phyloP scores from a whole-genome alignment of 345 rosid species.

The Clarkia xantiana region DNA sequence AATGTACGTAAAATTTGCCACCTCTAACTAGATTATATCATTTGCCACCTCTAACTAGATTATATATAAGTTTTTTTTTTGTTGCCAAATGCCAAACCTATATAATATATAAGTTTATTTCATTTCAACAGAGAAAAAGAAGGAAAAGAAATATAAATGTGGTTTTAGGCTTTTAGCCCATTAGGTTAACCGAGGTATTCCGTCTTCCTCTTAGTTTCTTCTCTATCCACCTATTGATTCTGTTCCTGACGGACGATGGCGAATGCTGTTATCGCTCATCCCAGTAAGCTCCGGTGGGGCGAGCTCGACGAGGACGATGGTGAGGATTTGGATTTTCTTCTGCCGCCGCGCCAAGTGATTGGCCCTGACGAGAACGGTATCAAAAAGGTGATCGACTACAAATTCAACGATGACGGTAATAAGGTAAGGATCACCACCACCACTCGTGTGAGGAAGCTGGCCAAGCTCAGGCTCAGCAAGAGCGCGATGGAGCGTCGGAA shows the following conservation, averaged over 20 bases:
- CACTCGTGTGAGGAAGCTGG: constrained; percentile 45
- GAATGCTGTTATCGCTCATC: constrained; percentile 5
- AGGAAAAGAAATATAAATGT: too few relatives aligned
- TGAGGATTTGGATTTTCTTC: constrained; percentile 49
- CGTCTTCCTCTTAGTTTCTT: too few relatives aligned
- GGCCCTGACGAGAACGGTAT: constrained; percentile 78
- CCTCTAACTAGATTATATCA: too few relatives aligned
- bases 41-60: too few relatives aligned
- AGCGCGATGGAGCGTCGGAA: constrained; percentile 45
- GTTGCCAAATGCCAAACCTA: too few relatives aligned
- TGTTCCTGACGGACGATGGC: constrained; percentile 2
- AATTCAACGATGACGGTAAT: constrained; percentile 52
- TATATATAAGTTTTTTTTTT: too few relatives aligned
- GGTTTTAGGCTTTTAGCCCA: too few relatives aligned
- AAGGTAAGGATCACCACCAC: constrained; percentile 58
- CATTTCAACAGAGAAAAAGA: too few relatives aligned
- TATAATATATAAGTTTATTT: too few relatives aligned
- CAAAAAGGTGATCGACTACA: constrained; percentile 56
- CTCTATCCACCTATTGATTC: too few relatives aligned
- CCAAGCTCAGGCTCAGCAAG: constrained; percentile 41
- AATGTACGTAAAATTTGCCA: too few relatives aligned
- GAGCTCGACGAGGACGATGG: constrained; percentile 62
- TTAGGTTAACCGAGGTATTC: too few relatives aligned
- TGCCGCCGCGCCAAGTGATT: constrained; percentile 57
- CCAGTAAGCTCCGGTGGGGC: constrained; percentile 47